These are phyloP conservation scores for Xylaria castorea DNA, from an alignment of 495 filamentous ascomycete species.

Conservation along the genomic window DNA sequence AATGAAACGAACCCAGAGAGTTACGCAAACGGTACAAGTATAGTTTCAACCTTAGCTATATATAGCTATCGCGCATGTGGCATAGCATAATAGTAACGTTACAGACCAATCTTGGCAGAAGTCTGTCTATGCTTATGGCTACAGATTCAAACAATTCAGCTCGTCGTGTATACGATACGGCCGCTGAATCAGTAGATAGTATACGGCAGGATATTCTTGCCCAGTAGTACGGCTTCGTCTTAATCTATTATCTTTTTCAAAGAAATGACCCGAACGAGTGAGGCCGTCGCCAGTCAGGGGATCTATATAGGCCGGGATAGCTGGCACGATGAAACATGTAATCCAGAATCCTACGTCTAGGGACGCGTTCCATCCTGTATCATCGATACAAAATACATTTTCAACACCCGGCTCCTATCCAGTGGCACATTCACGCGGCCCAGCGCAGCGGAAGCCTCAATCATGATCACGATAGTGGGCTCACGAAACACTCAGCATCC, in stretches of 20 bases:
- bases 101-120: neutral
- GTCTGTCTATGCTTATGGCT: neutral
- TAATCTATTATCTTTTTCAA: neutral
- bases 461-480: constrained; percentile 5
- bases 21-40: neutral
- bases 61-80: neutral
- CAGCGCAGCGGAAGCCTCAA: neutral
- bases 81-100: neutral
- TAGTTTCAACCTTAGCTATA: constrained; percentile 2
- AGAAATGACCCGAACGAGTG: neutral
- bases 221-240: neutral
- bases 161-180: neutral
- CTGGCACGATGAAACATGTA: neutral
- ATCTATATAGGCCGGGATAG: neutral
- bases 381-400: neutral
- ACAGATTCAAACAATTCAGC: neutral
- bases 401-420: neutral
- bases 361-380: neutral
- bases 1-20: neutral
- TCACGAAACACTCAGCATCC: constrained; percentile 28
- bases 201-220: neutral
- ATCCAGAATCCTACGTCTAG: neutral
- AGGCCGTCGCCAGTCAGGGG: neutral
- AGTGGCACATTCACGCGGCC: neutral
- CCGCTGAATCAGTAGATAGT: neutral